These are phyloP conservation scores for Meyerozyma sp. DNA, from an alignment of 1,139 yeast genomes.

Conservation along the genomic window DNA sequence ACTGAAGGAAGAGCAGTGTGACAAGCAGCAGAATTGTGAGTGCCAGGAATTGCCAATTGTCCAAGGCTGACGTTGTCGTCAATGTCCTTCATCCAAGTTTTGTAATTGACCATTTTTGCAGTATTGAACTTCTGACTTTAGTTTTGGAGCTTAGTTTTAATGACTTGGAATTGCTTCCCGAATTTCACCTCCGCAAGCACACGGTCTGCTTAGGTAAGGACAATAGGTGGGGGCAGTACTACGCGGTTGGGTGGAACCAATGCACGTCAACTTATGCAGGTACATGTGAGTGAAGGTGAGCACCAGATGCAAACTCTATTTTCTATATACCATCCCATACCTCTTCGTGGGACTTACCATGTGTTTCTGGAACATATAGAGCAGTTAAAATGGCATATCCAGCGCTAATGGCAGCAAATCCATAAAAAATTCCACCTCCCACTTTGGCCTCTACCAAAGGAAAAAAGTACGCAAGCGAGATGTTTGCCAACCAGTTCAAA, in stretches of 20 bases:
- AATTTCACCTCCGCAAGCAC: constrained; percentile 1
- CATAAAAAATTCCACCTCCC: constrained; percentile 26
- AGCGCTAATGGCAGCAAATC: constrained; percentile 20
- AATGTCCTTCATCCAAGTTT: constrained; percentile 52
- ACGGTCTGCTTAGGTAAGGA: not conserved
- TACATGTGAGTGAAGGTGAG: not conserved
- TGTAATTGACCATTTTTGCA: constrained; percentile 34
- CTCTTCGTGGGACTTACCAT: constrained; percentile 20
- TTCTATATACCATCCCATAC: constrained; percentile 19
- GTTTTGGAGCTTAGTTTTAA: not conserved
- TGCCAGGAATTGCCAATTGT: constrained; percentile 66
- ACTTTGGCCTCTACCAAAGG: constrained; percentile 23
- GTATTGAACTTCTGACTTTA: not conserved
- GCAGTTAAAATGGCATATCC: constrained; percentile 16
- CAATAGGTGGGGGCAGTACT: not conserved
- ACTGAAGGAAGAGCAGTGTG: constrained; percentile 75
- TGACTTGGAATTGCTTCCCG: not conserved
- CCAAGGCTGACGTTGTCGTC: constrained; percentile 49
- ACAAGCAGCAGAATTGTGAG: constrained; percentile 76
- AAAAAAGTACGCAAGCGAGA: constrained; percentile 17
- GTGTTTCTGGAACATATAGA: constrained; percentile 31
- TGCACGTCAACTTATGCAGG: not conserved
- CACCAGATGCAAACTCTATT: not conserved
- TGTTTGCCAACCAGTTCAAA: constrained; percentile 17
- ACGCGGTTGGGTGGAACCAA: not conserved